Percentiles rank a stretch among this genome's conserved stretches.
Evolutionary conservation across 768 basidiomycete genomes (phyloP).

Genomic region (Paxillus rubicundulus): DNA sequence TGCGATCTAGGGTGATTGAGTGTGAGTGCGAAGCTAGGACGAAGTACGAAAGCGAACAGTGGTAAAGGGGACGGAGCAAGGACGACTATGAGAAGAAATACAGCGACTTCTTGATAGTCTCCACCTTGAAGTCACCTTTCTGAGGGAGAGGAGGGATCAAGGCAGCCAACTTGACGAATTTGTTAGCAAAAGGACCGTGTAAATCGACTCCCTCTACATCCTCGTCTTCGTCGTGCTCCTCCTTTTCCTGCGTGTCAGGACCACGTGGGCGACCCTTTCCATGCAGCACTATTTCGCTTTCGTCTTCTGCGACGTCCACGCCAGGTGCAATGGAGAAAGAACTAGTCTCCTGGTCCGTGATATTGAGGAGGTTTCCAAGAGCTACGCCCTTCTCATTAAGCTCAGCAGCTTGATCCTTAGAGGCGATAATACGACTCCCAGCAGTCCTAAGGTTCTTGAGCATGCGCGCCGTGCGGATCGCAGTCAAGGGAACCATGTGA

Average conservation of each 20-base stretch:
- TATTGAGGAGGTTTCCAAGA: constrained; percentile 36
- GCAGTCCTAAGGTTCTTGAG: constrained; percentile 42
- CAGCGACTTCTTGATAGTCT: constrained; percentile 70
- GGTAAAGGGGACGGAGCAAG: not conserved
- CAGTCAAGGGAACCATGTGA: constrained; percentile 60
- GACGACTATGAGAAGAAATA: constrained; percentile 89
- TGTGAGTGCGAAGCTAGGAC: not conserved
- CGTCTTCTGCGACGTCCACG: constrained; percentile 3
- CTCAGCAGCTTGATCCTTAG: constrained; percentile 38
- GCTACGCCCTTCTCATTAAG: constrained; percentile 13
- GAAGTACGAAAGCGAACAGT: not conserved
- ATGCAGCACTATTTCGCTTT: constrained; percentile 10
- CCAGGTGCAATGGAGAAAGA: constrained; percentile 23
- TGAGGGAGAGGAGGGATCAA: constrained; percentile 78
- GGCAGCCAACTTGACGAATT: constrained; percentile 73
- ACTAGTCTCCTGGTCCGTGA: constrained; percentile 37
- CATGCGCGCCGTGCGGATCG: constrained; percentile 38
- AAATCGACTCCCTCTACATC: constrained; percentile 25
- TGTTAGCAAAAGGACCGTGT: constrained; percentile 36
- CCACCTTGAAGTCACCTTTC: constrained; percentile 85
- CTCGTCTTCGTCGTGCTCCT: constrained; percentile 18
- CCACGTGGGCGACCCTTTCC: constrained; percentile 22
- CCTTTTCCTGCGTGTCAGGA: constrained; percentile 16
- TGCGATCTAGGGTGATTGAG: not conserved
- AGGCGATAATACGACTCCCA: constrained; percentile 45